A percentile compares a stretch with the other conserved stretches of the same genome.
phyloP scores from a whole-genome alignment of 306 rosid species.

The Prunus fruticosa region DNA sequence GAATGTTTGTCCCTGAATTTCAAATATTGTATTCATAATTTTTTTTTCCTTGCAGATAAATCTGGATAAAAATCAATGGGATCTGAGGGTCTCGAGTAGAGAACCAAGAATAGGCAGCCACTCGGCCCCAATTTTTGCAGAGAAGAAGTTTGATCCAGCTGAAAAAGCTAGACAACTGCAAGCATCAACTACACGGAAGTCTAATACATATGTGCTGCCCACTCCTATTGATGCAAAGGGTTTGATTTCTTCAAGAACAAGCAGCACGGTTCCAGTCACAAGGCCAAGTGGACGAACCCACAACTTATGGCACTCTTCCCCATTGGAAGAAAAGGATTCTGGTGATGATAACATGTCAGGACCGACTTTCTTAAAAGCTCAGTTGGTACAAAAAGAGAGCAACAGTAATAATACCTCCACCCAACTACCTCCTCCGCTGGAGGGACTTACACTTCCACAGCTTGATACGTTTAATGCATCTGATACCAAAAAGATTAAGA shows the following conservation, averaged over 20 bases:
- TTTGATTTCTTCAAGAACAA: slow-evolving; percentile 31
- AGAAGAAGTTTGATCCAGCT: slow-evolving; percentile 80
- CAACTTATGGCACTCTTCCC: slow-evolving; percentile 77
- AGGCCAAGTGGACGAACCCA: slow-evolving; percentile 52
- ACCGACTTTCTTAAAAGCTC: slow-evolving; percentile 37
- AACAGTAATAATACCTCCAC: slow-evolving; percentile 32
- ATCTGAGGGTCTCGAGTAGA: slow-evolving; percentile 43
- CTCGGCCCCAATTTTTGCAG: slow-evolving; percentile 82
- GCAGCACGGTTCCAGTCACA: slow-evolving; percentile 39
- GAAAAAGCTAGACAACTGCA: slow-evolving; percentile 62
- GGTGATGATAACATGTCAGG: slow-evolving; percentile 44
- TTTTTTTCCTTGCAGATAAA: slow-evolving; percentile 41
- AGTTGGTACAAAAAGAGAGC: slow-evolving; percentile 52
- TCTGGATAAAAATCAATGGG: slow-evolving; percentile 58
- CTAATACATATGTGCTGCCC: slow-evolving; percentile 77
- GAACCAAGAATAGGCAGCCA: slow-evolving; percentile 60
- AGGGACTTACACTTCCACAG: slow-evolving; percentile 51
- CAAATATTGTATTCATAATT: background rate
- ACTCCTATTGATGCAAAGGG: slow-evolving; percentile 67
- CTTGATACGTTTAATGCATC: slow-evolving; percentile 39
- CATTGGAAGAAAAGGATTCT: slow-evolving; percentile 58
- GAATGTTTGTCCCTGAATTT: background rate
- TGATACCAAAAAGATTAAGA: slow-evolving; percentile 48
- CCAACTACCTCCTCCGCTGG: slow-evolving; percentile 68
- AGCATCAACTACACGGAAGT: slow-evolving; percentile 43